Conservation (phyloP, 495 filamentous ascomycete species). For the Penicillium nucicola region DNA sequence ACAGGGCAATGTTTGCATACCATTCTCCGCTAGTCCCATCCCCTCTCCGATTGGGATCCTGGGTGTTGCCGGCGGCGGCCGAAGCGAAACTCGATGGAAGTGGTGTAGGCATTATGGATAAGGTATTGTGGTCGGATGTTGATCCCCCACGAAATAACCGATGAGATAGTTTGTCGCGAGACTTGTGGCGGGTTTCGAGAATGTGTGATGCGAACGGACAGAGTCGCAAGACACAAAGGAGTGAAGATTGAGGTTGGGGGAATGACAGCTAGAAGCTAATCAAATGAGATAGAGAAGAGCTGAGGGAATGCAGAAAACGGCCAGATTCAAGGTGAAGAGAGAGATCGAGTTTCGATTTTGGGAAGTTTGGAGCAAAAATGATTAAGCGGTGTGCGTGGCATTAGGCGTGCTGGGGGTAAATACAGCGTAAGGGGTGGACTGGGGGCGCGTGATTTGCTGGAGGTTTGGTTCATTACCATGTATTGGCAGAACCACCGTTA, state of each 20-base stretch:
- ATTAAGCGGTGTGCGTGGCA: conserved; percentile 28
- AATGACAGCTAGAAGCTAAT: conserved; percentile 21
- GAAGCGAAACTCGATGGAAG: conserved; percentile 82
- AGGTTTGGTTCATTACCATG: neutral
- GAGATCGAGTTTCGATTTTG: conserved; percentile 31
- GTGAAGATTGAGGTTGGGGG: conserved; percentile 1
- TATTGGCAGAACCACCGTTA: conserved; percentile 3
- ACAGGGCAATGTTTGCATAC: conserved; percentile 36
- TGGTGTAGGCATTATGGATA: conserved; percentile 65
- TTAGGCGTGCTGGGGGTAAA: conserved; percentile 8
- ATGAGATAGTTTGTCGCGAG: conserved; percentile 22
- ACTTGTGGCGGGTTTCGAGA: conserved; percentile 19
- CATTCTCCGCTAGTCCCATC: conserved; percentile 57
- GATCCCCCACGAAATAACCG: conserved; percentile 22
- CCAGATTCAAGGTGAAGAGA: conserved; percentile 25
- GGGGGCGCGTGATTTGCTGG: conserved; percentile 12
- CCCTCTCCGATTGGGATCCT: conserved; percentile 51
- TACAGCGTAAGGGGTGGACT: conserved; percentile 9
- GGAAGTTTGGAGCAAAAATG: conserved; percentile 28
- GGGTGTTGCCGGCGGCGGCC: conserved; percentile 71
- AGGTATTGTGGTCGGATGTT: conserved; percentile 16
- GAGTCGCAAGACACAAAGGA: conserved; percentile 23
- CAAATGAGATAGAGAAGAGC: conserved; percentile 16
- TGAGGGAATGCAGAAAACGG: conserved; percentile 25
- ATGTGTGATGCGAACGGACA: conserved; percentile 26